These are phyloP conservation scores for Benincasa hispida DNA, from an alignment of 306 rosid genomes.

Conservation along the genomic window DNA sequence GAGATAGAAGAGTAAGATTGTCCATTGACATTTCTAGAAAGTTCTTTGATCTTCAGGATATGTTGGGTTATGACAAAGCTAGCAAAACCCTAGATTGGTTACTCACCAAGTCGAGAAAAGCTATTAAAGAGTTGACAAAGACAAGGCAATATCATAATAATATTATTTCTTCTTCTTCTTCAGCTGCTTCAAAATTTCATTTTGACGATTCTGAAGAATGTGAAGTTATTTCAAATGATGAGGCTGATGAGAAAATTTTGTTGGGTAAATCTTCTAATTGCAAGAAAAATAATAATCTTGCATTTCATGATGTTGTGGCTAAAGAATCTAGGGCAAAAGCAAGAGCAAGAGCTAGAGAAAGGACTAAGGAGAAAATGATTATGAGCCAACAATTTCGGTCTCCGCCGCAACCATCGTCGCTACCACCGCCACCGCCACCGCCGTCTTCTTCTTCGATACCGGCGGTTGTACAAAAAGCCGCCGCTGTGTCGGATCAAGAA, in stretches of 20 bases:
- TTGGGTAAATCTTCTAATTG: conserved; percentile 1
- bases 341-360: conserved; percentile 80
- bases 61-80: conserved; percentile 92
- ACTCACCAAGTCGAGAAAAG: conserved; percentile 53
- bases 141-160: conserved; percentile 4
- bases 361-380: conserved; percentile 43
- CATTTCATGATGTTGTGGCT: conserved; percentile 12
- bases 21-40: conserved; percentile 72
- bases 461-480: neutral
- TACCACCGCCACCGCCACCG: neutral
- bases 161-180: too few species aligned
- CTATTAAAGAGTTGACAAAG: conserved; percentile 38
- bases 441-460: neutral
- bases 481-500: neutral
- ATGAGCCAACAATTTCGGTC: neutral
- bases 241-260: neutral
- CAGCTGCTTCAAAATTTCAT: too few species aligned
- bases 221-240: conserved; percentile 21
- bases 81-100: conserved; percentile 97
- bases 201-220: conserved; percentile 18
- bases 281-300: conserved; percentile 8
- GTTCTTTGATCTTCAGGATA: conserved; percentile 95
- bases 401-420: neutral
- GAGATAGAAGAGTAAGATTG: conserved; percentile 79
- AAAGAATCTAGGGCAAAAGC: conserved; percentile 70